phyloP scores from a whole-genome alignment of 2,329 filamentous ascomycete species.

The Cladophialophora chaetospira region DNA sequence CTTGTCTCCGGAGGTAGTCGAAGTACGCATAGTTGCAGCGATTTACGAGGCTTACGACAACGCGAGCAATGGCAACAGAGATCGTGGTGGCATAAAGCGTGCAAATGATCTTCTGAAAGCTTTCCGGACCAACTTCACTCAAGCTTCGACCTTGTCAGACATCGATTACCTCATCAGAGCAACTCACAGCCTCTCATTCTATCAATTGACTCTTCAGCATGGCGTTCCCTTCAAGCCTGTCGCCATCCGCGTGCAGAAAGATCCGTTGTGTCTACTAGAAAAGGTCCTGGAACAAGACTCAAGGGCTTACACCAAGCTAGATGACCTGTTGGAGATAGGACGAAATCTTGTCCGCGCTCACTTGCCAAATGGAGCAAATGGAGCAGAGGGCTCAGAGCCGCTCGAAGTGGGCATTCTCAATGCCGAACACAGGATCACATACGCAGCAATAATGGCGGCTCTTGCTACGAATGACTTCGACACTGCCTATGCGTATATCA shows the following conservation, averaged over 20 bases:
- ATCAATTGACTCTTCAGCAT: slow-evolving; percentile 64
- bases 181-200: slow-evolving; percentile 66
- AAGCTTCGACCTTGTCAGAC: slow-evolving; percentile 45
- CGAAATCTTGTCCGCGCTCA: slow-evolving; percentile 57
- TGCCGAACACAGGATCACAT: slow-evolving; percentile 50
- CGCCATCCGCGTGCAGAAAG: slow-evolving; percentile 64
- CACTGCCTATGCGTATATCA: slow-evolving; percentile 67
- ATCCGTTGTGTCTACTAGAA: slow-evolving; percentile 60
- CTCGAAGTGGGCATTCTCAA: slow-evolving; percentile 33
- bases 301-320: slow-evolving; percentile 64
- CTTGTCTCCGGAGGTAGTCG: slow-evolving; percentile 50
- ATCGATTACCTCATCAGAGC: slow-evolving; percentile 59
- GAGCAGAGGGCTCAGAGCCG: slow-evolving; percentile 20
- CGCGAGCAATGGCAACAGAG: slow-evolving; percentile 66
- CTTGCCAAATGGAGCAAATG: slow-evolving; percentile 31
- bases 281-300: slow-evolving; percentile 65
- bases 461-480: slow-evolving; percentile 52
- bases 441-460: slow-evolving; percentile 50
- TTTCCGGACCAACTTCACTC: slow-evolving; percentile 46
- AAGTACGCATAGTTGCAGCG: slow-evolving; percentile 54
- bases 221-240: slow-evolving; percentile 67
- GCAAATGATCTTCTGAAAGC: slow-evolving; percentile 56
- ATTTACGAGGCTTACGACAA: slow-evolving; percentile 63
- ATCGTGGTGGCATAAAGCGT: slow-evolving; percentile 63
- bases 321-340: slow-evolving; percentile 64